Evolutionary conservation across 2,329 filamentous ascomycete genomes (phyloP).

Genomic region (Sarocladium brachiariae): DNA sequence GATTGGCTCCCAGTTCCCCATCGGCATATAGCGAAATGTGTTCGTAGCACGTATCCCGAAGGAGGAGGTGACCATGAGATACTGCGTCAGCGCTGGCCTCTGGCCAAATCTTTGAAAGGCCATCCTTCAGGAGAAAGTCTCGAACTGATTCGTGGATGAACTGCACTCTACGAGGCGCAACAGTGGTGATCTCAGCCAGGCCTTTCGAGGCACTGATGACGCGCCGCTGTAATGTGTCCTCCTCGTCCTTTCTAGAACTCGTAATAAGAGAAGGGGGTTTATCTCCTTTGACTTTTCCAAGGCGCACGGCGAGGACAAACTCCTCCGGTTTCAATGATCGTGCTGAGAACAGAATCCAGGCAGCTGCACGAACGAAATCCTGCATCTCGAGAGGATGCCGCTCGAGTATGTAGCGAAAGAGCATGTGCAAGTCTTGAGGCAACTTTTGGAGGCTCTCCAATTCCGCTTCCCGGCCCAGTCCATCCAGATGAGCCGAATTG

Average conservation of each 20-base stretch:
- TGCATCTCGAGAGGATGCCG: not conserved
- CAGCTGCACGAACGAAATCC: not conserved
- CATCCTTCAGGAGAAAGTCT: constrained; percentile 37
- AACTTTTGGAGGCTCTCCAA: not conserved
- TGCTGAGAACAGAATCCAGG: not conserved
- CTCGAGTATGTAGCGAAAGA: not conserved
- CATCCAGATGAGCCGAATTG: not conserved
- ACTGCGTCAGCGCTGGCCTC: constrained; percentile 12
- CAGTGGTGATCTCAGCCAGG: constrained; percentile 34
- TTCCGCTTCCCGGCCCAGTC: not conserved
- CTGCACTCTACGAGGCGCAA: constrained; percentile 30
- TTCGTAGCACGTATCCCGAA: too few species aligned
- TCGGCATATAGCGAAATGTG: too few species aligned
- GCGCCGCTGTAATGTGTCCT: constrained; percentile 16
- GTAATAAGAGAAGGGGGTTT: too few species aligned
- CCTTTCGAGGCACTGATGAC: constrained; percentile 42
- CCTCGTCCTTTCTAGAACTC: too few species aligned
- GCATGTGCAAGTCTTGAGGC: not conserved
- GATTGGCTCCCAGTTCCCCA: not conserved
- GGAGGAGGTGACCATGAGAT: not conserved
- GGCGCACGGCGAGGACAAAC: not conserved
- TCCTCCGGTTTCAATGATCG: not conserved
- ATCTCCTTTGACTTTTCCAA: too few species aligned
- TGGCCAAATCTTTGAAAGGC: constrained; percentile 24
- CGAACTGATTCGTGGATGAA: constrained; percentile 37